Evolutionary conservation across 371 early-diverging fungal species (phyloP).

Genomic region (Apophysomyces ossiformis): DNA sequence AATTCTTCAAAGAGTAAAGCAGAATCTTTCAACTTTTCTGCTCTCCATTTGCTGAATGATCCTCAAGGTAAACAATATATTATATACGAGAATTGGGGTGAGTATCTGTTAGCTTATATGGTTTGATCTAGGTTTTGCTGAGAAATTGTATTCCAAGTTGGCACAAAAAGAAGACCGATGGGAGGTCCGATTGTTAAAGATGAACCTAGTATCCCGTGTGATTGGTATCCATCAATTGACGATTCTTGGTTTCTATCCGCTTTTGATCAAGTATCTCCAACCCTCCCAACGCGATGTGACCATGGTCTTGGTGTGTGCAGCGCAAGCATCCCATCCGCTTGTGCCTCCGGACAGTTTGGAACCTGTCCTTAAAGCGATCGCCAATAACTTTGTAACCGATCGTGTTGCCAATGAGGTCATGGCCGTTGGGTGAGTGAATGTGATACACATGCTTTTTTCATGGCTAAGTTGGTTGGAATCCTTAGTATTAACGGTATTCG

Average conservation of each 20-base stretch:
- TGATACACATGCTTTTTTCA: background rate
- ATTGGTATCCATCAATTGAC: slow-evolving; percentile 95
- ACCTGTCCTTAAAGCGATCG: slow-evolving; percentile 85
- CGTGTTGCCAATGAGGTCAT: slow-evolving; percentile 92
- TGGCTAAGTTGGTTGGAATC: background rate
- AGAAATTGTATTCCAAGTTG: slow-evolving; percentile 82
- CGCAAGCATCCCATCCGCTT: slow-evolving; percentile 90
- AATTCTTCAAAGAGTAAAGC: slow-evolving; percentile 67
- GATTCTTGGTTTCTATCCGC: slow-evolving; percentile 87
- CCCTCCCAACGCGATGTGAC: slow-evolving; percentile 95
- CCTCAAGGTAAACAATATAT: slow-evolving; percentile 73
- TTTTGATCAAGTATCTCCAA: slow-evolving; percentile 86
- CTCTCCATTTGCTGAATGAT: slow-evolving; percentile 92
- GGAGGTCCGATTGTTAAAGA: slow-evolving; percentile 86
- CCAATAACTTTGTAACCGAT: slow-evolving; percentile 94
- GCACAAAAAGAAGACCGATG: slow-evolving; percentile 77
- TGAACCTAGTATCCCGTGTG: slow-evolving; percentile 92
- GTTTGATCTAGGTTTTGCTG: slow-evolving; percentile 67
- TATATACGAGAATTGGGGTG: background rate
- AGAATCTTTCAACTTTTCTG: slow-evolving; percentile 89
- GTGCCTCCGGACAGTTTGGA: slow-evolving; percentile 92
- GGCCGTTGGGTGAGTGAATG: slow-evolving; percentile 70
- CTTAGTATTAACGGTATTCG: slow-evolving; percentile 86
- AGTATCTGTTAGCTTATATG: slow-evolving; percentile 12
- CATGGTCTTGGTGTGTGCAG: slow-evolving; percentile 86